Evolutionary conservation across 495 filamentous ascomycete species (phyloP).

Genomic region (Chaetomium fimeti): DNA sequence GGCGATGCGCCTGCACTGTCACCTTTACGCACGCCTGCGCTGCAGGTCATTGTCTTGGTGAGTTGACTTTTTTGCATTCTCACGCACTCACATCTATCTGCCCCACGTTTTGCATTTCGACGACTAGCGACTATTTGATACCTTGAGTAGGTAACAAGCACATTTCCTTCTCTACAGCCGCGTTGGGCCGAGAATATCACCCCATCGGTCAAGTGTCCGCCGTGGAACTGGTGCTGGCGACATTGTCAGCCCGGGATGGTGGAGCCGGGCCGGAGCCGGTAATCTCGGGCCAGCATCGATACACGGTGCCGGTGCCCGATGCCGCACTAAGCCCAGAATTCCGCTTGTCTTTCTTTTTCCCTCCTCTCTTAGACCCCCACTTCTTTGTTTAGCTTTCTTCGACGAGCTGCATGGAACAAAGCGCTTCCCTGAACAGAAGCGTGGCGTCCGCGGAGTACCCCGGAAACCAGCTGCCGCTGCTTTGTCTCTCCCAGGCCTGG

Average conservation of each 20-base stretch:
- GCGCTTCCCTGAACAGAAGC: neutral
- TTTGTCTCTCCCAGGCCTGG: neutral
- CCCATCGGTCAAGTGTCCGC: neutral
- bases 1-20: conserved; percentile 25
- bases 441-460: neutral
- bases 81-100: neutral
- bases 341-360: neutral
- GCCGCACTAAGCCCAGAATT: neutral
- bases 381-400: neutral
- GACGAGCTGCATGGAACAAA: neutral
- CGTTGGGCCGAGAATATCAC: neutral
- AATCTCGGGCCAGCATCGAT: neutral
- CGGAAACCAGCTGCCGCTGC: neutral
- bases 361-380: neutral
- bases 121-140: neutral
- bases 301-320: neutral
- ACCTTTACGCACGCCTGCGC: conserved; percentile 46
- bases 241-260: neutral
- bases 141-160: neutral
- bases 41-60: conserved; percentile 81
- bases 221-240: neutral
- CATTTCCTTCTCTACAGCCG: neutral
- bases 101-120: neutral
- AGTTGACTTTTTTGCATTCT: conserved; percentile 38
- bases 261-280: neutral